Base-by-base conservation (phyloP, 805 yeast genomes). In the Kodamaea restingae region DNA sequence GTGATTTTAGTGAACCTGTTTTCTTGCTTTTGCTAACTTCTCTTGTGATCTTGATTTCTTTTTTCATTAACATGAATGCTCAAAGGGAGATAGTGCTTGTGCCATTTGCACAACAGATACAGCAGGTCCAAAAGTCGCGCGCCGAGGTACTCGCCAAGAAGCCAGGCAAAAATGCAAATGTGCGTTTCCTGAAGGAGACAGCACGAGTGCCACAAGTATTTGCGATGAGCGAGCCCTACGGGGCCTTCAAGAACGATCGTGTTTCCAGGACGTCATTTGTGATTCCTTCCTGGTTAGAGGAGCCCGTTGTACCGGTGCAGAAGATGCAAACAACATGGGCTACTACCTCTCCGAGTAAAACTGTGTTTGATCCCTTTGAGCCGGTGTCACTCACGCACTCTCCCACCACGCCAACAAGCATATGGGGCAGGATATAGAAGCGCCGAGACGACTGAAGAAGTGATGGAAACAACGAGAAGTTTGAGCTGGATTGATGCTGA, bases 21-120 rank as follows among this genome's bases (percentile, higher is more conserved):
- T n/a, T n/a, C n/a, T n/a, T n/a, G n/a, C n/a, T n/a, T n/a, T n/a
- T n/a, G n/a, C n/a, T n/a, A n/a, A n/a, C n/a, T n/a, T n/a, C n/a
- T n/a, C n/a, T n/a, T n/a, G n/a, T n/a, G n/a, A n/a, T n/a, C n/a
- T n/a, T n/a, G n/a, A n/a, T n/a, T n/a, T n/a, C n/a, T n/a, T 27
- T 27, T 27, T 27, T 17, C 4, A 6, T 10, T 12, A 11, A 9
- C 18, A 24, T 30, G 40, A 32, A 26, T 30, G 30, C 33, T 9
- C 24, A 24, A 30, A 25, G 40, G 18, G 35, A 37, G 15, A 29
- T 37, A 9, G 40, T 37, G 22, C 32, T 38, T 14, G 67, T 60
- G 48, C 55, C 69, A 38, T 66, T 66, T 50, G 57, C 52, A 15
- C 46, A 48, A 43, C 71, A 66, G 45, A 30, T 56, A 35, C 70